phyloP scores from a whole-genome alignment of 768 basidiomycete genomes.

The Suillus discolor region DNA sequence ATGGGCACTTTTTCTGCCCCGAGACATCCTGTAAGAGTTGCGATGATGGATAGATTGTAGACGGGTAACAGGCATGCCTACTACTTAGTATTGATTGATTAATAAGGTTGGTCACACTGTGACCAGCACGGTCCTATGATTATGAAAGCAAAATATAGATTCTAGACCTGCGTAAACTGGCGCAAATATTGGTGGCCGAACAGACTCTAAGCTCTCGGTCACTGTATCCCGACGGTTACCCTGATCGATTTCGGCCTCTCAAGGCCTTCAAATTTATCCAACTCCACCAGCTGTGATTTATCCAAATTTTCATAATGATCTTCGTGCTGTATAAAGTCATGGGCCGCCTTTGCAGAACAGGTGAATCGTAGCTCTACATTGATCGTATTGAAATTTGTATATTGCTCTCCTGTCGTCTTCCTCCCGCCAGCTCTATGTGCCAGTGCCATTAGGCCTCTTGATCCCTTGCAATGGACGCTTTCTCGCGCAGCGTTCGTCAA shows the following conservation, averaged over 20 bases:
- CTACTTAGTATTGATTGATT: too few relatives aligned
- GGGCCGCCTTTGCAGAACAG: background rate
- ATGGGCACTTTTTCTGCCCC: too few relatives aligned
- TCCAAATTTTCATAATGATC: background rate
- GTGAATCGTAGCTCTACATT: background rate
- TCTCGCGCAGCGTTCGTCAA: slow-evolving; percentile 29
- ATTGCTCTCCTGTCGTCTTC: background rate
- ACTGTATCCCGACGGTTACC: too few relatives aligned
- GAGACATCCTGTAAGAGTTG: too few relatives aligned
- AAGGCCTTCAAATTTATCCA: background rate
- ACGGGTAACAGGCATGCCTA: too few relatives aligned
- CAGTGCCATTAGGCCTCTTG: background rate
- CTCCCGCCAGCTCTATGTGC: background rate
- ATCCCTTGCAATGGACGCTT: slow-evolving; percentile 22
- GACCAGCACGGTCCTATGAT: too few relatives aligned
- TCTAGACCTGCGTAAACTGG: too few relatives aligned
- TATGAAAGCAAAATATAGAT: too few relatives aligned
- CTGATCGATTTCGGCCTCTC: too few relatives aligned
- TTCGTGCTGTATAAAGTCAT: slow-evolving; percentile 13
- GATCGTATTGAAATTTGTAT: background rate
- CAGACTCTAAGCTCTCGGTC: background rate
- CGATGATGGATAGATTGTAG: too few relatives aligned
- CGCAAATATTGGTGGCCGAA: too few relatives aligned
- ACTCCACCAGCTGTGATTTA: background rate
- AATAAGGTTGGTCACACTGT: too few relatives aligned